Percentiles rank a stretch among this genome's conserved stretches.
phyloP scores from a whole-genome alignment of 2,329 filamentous ascomycete genomes.

The Gliomastix tumulicola region DNA sequence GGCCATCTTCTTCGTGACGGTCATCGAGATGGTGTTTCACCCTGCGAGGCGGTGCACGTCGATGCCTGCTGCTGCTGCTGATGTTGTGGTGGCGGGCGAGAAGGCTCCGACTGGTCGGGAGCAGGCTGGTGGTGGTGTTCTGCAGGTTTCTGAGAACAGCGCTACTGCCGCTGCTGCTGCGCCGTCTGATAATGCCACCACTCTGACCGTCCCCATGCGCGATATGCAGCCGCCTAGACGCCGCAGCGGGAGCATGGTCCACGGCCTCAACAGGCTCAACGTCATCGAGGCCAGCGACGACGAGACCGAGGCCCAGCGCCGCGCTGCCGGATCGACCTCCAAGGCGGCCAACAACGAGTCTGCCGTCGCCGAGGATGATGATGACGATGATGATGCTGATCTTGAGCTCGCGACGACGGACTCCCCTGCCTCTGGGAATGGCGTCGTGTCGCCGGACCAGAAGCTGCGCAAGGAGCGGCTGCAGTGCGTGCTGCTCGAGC shows the following conservation, averaged over 20 bases:
- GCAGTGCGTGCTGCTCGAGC: slow-evolving; percentile 72
- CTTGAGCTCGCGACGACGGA: not conserved
- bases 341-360: not conserved
- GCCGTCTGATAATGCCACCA: no score
- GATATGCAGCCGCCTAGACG: slow-evolving; percentile 23
- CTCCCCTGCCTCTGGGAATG: no score
- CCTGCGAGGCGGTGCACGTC: slow-evolving; percentile 23
- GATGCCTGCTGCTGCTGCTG: slow-evolving; percentile 8
- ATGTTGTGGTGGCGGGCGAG: no score
- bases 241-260: slow-evolving; percentile 23
- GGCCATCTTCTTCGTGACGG: slow-evolving; percentile 70
- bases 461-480: slow-evolving; percentile 59
- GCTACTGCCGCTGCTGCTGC: not conserved
- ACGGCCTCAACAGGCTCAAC: slow-evolving; percentile 20
- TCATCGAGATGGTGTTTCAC: slow-evolving; percentile 66
- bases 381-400: not conserved
- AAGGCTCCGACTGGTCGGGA: no score
- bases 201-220: slow-evolving; percentile 19
- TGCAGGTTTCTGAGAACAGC: slow-evolving; percentile 4
- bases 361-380: not conserved
- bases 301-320: not conserved
- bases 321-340: not conserved
- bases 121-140: not conserved
- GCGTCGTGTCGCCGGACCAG: slow-evolving; percentile 40
- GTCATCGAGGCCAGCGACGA: slow-evolving; percentile 1